Evolutionary conservation across 1,284 basidiomycete genomes (phyloP), one percentile per base, ranked within the genome.

Genomic region (Lignosus rhinocerotis): DNA sequence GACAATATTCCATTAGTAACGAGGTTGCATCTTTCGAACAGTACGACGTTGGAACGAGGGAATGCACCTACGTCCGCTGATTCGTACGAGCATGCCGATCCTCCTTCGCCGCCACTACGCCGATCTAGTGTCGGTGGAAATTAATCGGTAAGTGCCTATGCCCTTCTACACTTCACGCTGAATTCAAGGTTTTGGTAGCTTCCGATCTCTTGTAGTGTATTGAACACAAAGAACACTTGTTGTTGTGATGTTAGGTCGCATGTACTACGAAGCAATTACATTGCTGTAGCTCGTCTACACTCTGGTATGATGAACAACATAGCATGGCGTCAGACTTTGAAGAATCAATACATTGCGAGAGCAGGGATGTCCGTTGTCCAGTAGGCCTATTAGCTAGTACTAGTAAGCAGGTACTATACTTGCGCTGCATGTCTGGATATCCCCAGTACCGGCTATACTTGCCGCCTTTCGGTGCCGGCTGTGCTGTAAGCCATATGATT

Each of bases 1-100:
- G 59, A 64, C 21, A 64, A 55, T 7, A 56, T 59, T 32, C 53
- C 55, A 32, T 31, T 64, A 41, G 57, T 61, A 9, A 51, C 44
- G 6, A 21, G 52, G 21, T 21, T 50, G 41, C 32, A 31, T 31
- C 33, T 45, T 31, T 10, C 51, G 10, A 49, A 54, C 21, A 56
- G 39, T 6, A 21, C 42, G 44, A 59, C 62, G 45, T 42, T 59
- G 46, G 57, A 60, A 19, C 54, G 53, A 31, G 61, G 42, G n/a
- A 55, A 50, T 14, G 50, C 57, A 17, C 58, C 25, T 44, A 48
- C 59, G 10, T 55, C 59, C 4, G 43, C 46, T 2, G 62, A 39
- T 5, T 61, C 62, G 42, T 57, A 64, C 44, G 62, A 57, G 16
- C 6, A 6, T 17, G 42, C 47, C 30, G 33, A 12, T 31, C 36